Percentiles rank a stretch among this genome's conserved stretches.
Evolutionary conservation across 352 stramenopile genomes (phyloP).

Genomic region (Globisporangium middletonii): DNA sequence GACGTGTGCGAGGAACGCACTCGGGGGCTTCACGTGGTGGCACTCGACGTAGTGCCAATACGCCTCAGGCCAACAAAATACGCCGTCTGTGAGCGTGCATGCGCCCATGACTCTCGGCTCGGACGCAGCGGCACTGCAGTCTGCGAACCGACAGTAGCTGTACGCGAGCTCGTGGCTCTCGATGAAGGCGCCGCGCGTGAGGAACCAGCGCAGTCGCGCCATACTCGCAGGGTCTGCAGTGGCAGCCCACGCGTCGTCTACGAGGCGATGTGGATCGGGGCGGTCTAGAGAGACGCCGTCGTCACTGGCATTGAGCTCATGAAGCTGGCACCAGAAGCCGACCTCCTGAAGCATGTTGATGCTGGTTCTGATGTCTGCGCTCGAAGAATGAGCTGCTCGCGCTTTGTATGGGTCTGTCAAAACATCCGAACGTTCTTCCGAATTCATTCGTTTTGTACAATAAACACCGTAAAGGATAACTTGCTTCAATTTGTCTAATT

Average conservation of each 20-base stretch:
- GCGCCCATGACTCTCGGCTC: constrained; percentile 55
- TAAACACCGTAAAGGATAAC: too few species aligned
- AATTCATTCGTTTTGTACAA: too few species aligned
- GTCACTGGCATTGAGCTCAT: constrained; percentile 1
- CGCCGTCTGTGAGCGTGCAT: constrained; percentile 69
- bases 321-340: constrained; percentile 38
- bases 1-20: constrained; percentile 55
- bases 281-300: constrained; percentile 18
- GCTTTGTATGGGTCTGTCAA: too few species aligned
- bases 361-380: too few species aligned
- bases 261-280: constrained; percentile 39
- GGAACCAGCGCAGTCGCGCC: constrained; percentile 42
- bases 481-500: too few species aligned
- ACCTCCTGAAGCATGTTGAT: constrained; percentile 33
- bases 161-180: constrained; percentile 80
- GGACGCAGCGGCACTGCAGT: constrained; percentile 30
- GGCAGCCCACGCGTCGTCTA: constrained; percentile 47
- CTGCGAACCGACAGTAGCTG: constrained; percentile 67
- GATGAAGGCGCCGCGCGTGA: constrained; percentile 47
- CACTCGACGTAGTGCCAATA: constrained; percentile 65
- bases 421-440: too few species aligned
- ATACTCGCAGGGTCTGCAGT: constrained; percentile 17
- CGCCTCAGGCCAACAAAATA: constrained; percentile 75
- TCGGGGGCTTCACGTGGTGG: constrained; percentile 60
- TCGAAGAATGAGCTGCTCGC: too few species aligned